Conservation (phyloP, 352 stramenopile genomes). For the Thalassiosira livingstoniorum region DNA sequence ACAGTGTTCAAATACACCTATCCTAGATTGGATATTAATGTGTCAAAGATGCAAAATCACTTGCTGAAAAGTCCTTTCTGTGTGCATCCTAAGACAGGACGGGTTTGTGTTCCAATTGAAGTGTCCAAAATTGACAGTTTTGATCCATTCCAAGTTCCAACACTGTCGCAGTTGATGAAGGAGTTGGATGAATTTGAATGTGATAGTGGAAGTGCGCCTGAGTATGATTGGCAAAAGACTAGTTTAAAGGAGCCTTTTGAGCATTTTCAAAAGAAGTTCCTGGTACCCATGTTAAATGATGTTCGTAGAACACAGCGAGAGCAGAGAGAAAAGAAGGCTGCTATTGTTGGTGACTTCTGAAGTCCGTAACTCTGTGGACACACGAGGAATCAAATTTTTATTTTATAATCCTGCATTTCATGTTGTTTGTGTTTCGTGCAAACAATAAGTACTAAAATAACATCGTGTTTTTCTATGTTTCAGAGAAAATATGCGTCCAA, state of each 20-base stretch:
- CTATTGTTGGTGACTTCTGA: slow-evolving; percentile 84
- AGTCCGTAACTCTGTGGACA: no score
- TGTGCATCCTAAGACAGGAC: slow-evolving; percentile 97
- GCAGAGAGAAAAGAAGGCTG: slow-evolving; percentile 73
- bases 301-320: slow-evolving; percentile 62
- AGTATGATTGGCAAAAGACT: slow-evolving; percentile 84
- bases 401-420: slow-evolving; percentile 4
- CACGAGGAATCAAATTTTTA: not conserved
- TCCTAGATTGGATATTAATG: slow-evolving; percentile 98
- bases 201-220: slow-evolving; percentile 30
- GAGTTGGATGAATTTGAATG: slow-evolving; percentile 81
- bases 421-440: not conserved
- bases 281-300: slow-evolving; percentile 81
- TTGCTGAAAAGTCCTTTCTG: slow-evolving; percentile 99
- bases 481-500: no score
- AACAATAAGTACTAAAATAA: not conserved
- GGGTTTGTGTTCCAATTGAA: slow-evolving; percentile 97
- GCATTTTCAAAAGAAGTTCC: slow-evolving; percentile 80
- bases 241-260: slow-evolving; percentile 80
- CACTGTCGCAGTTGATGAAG: slow-evolving; percentile 78
- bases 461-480: no score
- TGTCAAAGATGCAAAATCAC: slow-evolving; percentile 99
- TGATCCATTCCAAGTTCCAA: slow-evolving; percentile 87
- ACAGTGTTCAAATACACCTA: slow-evolving; percentile 97
- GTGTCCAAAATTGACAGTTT: slow-evolving; percentile 87